These are phyloP conservation scores for Orbilia javanica DNA, from an alignment of 2,329 filamentous ascomycete species.

Conservation along the genomic window DNA sequence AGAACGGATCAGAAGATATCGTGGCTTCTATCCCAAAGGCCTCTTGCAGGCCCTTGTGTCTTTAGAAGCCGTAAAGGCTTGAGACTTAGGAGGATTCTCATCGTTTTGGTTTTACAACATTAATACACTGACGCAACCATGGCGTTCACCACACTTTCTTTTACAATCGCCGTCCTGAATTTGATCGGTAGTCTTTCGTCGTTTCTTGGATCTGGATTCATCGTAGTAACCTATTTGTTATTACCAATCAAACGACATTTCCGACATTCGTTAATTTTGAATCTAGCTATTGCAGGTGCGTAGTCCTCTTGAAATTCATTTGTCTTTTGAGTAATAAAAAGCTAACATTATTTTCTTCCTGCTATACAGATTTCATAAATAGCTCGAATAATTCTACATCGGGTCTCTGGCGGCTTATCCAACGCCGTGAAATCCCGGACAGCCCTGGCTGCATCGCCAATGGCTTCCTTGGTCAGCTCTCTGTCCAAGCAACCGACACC, in stretches of 20 bases:
- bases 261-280: slow-evolving; percentile 57
- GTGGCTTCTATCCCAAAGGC: slow-evolving; percentile 6
- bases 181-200: slow-evolving; percentile 56
- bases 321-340: not conserved
- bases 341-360: not conserved
- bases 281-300: slow-evolving; percentile 56
- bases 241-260: slow-evolving; percentile 58
- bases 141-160: slow-evolving; percentile 41
- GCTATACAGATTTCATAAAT: slow-evolving; percentile 65
- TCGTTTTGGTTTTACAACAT: not conserved
- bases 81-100: slow-evolving; percentile 6
- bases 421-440: slow-evolving; percentile 61
- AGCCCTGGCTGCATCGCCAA: slow-evolving; percentile 66
- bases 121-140: slow-evolving; percentile 16
- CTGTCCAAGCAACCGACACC: slow-evolving; percentile 66
- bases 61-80: not conserved
- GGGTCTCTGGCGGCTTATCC: slow-evolving; percentile 64
- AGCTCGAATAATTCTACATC: slow-evolving; percentile 67
- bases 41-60: slow-evolving; percentile 5
- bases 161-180: slow-evolving; percentile 44
- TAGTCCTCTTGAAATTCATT: not conserved
- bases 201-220: slow-evolving; percentile 53
- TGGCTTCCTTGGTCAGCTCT: slow-evolving; percentile 68
- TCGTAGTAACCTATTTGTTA: slow-evolving; percentile 52
- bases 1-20: not conserved